Evolutionary conservation across 1,139 yeast species (phyloP), one percentile per base, ranked within the genome.

Genomic region (Candida sp.): DNA sequence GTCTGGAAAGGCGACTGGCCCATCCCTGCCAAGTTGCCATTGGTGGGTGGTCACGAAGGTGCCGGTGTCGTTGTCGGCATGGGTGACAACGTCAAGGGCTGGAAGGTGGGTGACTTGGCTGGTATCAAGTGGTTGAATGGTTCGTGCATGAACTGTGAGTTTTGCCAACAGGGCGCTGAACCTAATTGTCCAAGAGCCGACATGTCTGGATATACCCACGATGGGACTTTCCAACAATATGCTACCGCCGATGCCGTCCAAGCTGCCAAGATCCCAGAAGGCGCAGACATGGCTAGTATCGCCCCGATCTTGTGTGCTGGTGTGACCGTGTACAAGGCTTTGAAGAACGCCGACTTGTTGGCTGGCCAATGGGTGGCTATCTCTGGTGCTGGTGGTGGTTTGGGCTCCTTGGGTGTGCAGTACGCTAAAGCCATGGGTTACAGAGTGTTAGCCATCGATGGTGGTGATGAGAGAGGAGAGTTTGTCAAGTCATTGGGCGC

Each of bases 1-100:
- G 91, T 90, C 43, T 86, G 90, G 90, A 82, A 85, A 65, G 91
- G 90, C 66, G 91, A 86, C 67, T 85, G 91, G 91, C 90, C 90
- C 52, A 71, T 84, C 59, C 77, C 66, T 49, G 77, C 83, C 55
- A 86, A 86, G 68, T 76, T 86, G 58, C 91, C 91, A 32, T 74
- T 87, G 56, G 90, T 87, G 42, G 92, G 92, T 62, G 93, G 93
- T 63, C 93, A 87, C 67, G 93, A 87, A 73, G 93, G 93, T 74
- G 91, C 91, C 39, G 93, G 93, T 71, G 81, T 81, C 35, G 92
- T 87, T 58, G 92, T 87, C 49, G 91, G 81, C 42, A 73, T 81
- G 68, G 93, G 93, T 60, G 75, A 75, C 40, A 81, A 83, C 61
- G 93, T 86, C 50, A 77, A 67, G 42, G 85, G 85, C 60, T 86